Conservation (phyloP, 1,284 basidiomycete species). For the Puccinia brachypodii region DNA sequence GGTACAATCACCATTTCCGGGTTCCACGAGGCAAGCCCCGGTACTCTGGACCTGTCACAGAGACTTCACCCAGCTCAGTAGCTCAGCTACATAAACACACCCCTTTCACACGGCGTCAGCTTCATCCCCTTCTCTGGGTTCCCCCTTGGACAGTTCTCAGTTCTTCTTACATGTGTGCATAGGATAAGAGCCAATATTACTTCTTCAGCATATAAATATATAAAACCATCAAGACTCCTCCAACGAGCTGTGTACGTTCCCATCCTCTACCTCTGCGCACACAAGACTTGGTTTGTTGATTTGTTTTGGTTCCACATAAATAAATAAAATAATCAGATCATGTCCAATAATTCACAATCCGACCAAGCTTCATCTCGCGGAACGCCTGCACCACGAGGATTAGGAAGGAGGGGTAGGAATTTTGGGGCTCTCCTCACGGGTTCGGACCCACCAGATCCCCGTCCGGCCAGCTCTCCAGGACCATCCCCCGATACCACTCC, state of each 20-base stretch:
- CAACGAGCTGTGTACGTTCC: too few relatives aligned
- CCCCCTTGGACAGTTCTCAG: neutral
- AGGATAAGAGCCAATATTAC: too few relatives aligned
- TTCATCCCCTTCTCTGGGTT: neutral
- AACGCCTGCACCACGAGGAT: neutral
- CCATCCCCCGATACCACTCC: neutral
- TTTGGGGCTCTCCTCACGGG: conserved; percentile 2
- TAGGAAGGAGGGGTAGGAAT: conserved; percentile 6
- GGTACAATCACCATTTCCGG: neutral
- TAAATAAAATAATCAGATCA: neutral
- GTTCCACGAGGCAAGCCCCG: neutral
- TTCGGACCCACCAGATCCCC: neutral
- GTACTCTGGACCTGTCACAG: neutral
- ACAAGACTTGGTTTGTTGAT: neutral
- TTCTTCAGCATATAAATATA: too few relatives aligned
- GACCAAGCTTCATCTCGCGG: neutral
- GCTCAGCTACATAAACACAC: neutral
- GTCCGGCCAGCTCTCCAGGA: neutral
- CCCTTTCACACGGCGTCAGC: neutral
- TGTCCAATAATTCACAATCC: neutral
- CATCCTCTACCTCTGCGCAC: neutral
- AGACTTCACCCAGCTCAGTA: neutral
- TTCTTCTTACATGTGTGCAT: too few relatives aligned
- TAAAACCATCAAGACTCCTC: too few relatives aligned
- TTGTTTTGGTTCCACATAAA: neutral